A percentile compares a stretch with the other conserved stretches of the same genome.
Conservation (phyloP, 768 basidiomycete species). For the Candolleomyces efflorescens region DNA sequence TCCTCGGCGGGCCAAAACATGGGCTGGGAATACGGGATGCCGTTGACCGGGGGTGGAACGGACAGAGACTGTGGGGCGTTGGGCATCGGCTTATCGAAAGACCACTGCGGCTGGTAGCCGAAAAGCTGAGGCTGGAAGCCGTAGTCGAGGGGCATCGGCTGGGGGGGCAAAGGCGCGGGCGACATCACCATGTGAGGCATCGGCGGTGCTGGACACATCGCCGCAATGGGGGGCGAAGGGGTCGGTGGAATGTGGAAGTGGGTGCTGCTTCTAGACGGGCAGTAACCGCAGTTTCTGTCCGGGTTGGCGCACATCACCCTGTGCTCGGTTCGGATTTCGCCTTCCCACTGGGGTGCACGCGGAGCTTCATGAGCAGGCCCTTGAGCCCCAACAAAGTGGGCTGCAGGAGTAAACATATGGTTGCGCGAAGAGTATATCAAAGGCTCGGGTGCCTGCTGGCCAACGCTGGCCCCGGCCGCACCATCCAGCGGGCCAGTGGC, state of each 20-base stretch:
- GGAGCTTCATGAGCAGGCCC: neutral
- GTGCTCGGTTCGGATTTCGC: constrained; percentile 11
- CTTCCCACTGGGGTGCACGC: constrained; percentile 14
- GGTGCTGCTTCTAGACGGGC: constrained; percentile 22
- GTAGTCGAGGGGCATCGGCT: neutral
- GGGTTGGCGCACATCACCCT: constrained; percentile 13
- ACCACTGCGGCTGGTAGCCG: neutral
- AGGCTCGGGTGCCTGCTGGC: neutral
- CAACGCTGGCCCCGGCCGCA: no score
- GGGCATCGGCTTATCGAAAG: neutral
- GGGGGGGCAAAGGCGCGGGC: constrained; percentile 1
- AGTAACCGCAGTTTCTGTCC: constrained; percentile 22
- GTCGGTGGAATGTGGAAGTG: constrained; percentile 4
- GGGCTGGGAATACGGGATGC: neutral
- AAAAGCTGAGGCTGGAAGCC: neutral
- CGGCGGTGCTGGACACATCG: constrained; percentile 8
- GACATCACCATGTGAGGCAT: constrained; percentile 5
- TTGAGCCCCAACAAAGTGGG: neutral
- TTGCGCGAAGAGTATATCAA: constrained; percentile 5
- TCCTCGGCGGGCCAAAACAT: constrained; percentile 2
- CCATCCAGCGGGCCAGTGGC: no score
- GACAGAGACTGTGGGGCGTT: neutral
- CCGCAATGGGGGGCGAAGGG: constrained; percentile 4
- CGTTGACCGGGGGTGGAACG: neutral
- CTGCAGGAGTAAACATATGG: neutral